Base-by-base conservation (phyloP, 352 stramenopile genomes). In the Albugo laibachii region DNA sequence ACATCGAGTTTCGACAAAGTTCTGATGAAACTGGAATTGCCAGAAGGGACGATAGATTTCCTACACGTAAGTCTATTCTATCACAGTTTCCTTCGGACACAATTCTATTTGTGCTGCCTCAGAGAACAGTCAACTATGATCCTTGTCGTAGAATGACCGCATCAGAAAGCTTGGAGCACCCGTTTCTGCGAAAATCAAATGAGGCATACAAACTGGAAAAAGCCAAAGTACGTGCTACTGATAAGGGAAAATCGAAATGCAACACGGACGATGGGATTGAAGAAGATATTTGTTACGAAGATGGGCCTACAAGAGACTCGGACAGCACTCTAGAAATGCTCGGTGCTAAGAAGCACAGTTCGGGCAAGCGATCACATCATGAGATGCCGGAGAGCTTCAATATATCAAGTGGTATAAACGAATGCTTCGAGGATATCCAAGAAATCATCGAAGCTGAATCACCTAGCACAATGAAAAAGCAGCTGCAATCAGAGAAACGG, bases 371-470 rank as follows among this genome's bases (percentile, higher is more conserved):
- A 20, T 12, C 41, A 15, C 58, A 57, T 49, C 21, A 43, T 47
- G n/a, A 47, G 36, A 46, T 34, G 12, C 12, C 2, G 20, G 11
- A 53, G 36, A 46, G 18, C n/a, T 5, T 45, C 24, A 35, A 42
- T 41, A 11, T 11, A 19, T 11, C 27, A 54, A 58, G 45, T 16
- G 44, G 20, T 47, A 44, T 14, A 27, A 53, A 19, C 38, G 41
- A 14, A 20, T 37, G 85, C 44, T 71, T 65, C 36, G 75, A 83
- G 39, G 71, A 83, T 34, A 88, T 83, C 47, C 72, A 85, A 39
- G 75, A 87, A 56, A 78, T 84, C 51, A 83, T 88, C 41, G 75
- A 88, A 56, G 55, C 56, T 15, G 66, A 83, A 27, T 69, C 73
- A 48, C 14, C 3, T 48, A 31, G n/a, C 41, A 14, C 19, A 43